These are phyloP conservation scores for Cryptococcus wingfieldii DNA, from an alignment of 1,284 basidiomycete genomes.

Conservation along the genomic window DNA sequence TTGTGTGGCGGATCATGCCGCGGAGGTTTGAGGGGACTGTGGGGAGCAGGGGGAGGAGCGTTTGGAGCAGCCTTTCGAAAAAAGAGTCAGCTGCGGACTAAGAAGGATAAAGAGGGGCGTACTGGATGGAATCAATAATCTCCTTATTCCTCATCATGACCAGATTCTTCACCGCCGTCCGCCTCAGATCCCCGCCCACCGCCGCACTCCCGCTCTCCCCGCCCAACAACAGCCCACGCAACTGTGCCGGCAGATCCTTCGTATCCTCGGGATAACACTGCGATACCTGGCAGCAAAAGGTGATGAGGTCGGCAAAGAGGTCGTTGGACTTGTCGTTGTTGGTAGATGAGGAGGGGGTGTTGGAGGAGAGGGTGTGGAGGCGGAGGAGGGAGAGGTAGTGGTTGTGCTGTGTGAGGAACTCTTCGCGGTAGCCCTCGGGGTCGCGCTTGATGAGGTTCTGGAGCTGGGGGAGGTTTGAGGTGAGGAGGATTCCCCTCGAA, in stretches of 20 bases:
- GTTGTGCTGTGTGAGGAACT: slow-evolving; percentile 98
- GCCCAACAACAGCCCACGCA: slow-evolving; percentile 66
- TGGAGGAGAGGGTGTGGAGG: slow-evolving; percentile 53
- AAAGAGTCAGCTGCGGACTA: neutral
- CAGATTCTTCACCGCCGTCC: slow-evolving; percentile 78
- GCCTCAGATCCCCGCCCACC: slow-evolving; percentile 58
- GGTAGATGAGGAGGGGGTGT: slow-evolving; percentile 3
- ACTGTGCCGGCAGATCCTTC: slow-evolving; percentile 69
- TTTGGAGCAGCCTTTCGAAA: slow-evolving; percentile 77
- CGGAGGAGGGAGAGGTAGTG: slow-evolving; percentile 85
- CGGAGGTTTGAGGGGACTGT: slow-evolving; percentile 84
- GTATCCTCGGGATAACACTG: slow-evolving; percentile 87
- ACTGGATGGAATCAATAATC: slow-evolving; percentile 89
- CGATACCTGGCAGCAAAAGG: slow-evolving; percentile 69
- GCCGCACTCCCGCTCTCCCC: slow-evolving; percentile 27
- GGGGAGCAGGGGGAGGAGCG: slow-evolving; percentile 88
- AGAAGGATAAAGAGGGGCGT: neutral
- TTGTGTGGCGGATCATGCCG: slow-evolving; percentile 84
- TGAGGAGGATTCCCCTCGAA: slow-evolving; percentile 50
- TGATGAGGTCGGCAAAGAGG: slow-evolving; percentile 77
- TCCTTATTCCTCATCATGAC: slow-evolving; percentile 91
- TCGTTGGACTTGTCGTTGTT: slow-evolving; percentile 62
- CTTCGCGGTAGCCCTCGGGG: slow-evolving; percentile 84
- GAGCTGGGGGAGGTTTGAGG: slow-evolving; percentile 60
- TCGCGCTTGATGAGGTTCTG: slow-evolving; percentile 98